A percentile compares a stretch with the other conserved stretches of the same genome.
Evolutionary conservation across 2,329 filamentous ascomycete genomes (phyloP).

Genomic region (Aspergillus pseudoterreus): DNA sequence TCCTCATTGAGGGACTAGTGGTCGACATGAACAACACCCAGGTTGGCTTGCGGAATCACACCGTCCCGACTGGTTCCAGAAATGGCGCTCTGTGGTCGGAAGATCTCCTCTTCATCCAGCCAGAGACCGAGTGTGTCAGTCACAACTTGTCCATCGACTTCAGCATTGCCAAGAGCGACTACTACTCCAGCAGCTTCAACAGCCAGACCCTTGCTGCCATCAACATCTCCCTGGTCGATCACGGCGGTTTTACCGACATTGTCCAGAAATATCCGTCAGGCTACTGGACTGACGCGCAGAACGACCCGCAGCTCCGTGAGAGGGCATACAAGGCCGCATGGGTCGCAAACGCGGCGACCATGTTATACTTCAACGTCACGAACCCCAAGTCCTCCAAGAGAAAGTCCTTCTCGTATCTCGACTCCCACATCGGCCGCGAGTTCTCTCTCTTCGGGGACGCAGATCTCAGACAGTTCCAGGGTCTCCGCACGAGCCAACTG

Average conservation of each 20-base stretch:
- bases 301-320: conserved; percentile 28
- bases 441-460: conserved; percentile 17
- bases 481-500: conserved; percentile 5
- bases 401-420: background rate
- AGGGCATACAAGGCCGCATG: conserved; percentile 46
- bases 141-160: conserved; percentile 36
- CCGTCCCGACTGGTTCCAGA: conserved; percentile 22
- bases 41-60: conserved; percentile 47
- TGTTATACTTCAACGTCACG: conserved; percentile 42
- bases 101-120: conserved; percentile 48
- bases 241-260: background rate
- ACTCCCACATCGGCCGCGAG: conserved; percentile 3
- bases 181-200: background rate
- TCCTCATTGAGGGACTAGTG: conserved; percentile 43
- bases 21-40: conserved; percentile 42
- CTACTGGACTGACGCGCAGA: conserved; percentile 27
- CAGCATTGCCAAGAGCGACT: background rate
- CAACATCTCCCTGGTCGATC: background rate
- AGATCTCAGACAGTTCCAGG: conserved; percentile 4
- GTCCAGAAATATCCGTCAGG: conserved; percentile 14
- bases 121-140: conserved; percentile 43
- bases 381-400: conserved; percentile 30
- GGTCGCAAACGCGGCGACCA: conserved; percentile 39
- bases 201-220: background rate
- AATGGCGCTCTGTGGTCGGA: conserved; percentile 43